Conservation (phyloP, 768 basidiomycete species). For the Daedaleopsis sinensis region DNA sequence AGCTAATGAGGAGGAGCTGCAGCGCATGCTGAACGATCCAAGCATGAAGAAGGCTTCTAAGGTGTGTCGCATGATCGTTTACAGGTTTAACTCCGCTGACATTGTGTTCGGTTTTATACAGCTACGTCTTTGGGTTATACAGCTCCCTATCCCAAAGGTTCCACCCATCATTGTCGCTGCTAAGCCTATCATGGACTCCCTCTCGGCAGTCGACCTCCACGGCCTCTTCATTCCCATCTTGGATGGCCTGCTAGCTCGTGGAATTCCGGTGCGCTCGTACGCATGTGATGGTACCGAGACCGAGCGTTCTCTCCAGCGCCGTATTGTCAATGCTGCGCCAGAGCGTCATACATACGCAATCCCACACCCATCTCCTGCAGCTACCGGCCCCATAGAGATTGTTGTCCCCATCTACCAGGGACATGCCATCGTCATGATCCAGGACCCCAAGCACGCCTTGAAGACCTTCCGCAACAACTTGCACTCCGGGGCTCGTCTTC, state of each 20-base stretch:
- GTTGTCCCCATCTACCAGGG: constrained; percentile 5
- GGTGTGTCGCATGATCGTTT: neutral
- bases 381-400: neutral
- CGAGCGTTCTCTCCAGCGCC: constrained; percentile 30
- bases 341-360: neutral
- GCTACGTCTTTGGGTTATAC: constrained; percentile 38
- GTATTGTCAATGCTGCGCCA: constrained; percentile 10
- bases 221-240: constrained; percentile 22
- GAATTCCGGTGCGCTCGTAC: constrained; percentile 34
- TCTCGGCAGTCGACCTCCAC: constrained; percentile 26
- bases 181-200: constrained; percentile 29
- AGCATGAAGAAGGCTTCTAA: neutral
- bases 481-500: constrained; percentile 35
- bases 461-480: constrained; percentile 42
- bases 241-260: constrained; percentile 25
- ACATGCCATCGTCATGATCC: constrained; percentile 33
- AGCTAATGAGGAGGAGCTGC: constrained; percentile 25
- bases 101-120: too few species aligned
- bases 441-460: constrained; percentile 40
- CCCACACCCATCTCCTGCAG: neutral
- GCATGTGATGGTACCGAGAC: constrained; percentile 38
- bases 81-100: too few species aligned
- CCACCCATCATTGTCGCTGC: constrained; percentile 40
- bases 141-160: constrained; percentile 35
- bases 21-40: constrained; percentile 11